A percentile compares a stretch with the other conserved stretches of the same genome.
These are phyloP conservation scores for Petunia hybrid DNA, from an alignment of 305 asterid species.

Conservation along the genomic window DNA sequence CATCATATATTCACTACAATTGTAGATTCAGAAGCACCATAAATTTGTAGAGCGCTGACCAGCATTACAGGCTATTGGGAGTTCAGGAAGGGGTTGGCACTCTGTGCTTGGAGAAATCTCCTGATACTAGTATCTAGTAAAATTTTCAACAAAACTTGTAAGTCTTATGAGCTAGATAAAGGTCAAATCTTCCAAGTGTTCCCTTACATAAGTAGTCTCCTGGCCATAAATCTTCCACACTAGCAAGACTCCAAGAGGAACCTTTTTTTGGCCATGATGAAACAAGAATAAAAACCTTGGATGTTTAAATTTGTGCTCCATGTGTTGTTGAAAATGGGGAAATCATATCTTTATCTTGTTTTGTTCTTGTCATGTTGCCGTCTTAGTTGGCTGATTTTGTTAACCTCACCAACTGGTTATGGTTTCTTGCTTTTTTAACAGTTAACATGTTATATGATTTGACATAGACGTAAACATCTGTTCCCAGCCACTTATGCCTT, in stretches of 20 bases:
- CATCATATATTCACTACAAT: neutral
- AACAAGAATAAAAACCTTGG: conserved; percentile 18
- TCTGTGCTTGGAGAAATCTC: conserved; percentile 2
- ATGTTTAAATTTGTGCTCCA: conserved; percentile 18
- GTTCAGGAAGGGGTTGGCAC: neutral
- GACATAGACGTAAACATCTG: conserved; percentile 5
- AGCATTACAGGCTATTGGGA: neutral
- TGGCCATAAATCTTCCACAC: neutral
- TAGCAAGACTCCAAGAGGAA: neutral
- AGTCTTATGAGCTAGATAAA: conserved; percentile 11
- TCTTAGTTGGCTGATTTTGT: conserved; percentile 1
- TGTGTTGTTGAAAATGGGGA: neutral
- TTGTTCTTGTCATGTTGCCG: conserved; percentile 13
- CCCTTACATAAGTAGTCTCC: conserved; percentile 8
- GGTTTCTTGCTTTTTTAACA: neutral
- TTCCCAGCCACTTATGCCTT: neutral
- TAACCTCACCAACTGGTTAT: conserved; percentile 13
- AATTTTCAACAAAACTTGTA: neutral
- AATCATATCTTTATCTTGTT: conserved; percentile 21
- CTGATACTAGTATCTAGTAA: neutral
- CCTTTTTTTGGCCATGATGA: neutral
- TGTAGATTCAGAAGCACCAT: neutral
- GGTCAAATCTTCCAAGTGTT: neutral
- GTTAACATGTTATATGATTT: conserved; percentile 6
- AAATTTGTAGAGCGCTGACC: neutral